These are phyloP conservation scores for Colletotrichum sp. DNA, from an alignment of 2,329 filamentous ascomycete genomes.

Conservation along the genomic window DNA sequence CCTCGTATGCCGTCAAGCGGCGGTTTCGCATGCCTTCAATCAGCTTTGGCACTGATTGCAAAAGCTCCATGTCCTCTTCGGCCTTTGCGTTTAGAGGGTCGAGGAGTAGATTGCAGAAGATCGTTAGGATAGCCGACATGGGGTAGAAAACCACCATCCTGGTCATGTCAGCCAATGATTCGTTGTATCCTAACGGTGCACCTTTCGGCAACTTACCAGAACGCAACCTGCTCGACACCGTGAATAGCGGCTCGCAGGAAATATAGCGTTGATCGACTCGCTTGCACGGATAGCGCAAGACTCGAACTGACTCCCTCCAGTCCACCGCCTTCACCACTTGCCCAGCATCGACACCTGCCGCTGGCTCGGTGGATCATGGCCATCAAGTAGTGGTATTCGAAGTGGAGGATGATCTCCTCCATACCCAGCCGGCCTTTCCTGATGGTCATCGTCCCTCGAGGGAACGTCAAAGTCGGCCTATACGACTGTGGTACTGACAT, in stretches of 20 bases:
- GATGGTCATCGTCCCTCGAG: conserved; percentile 28
- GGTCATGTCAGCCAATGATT: not conserved
- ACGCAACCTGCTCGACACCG: conserved; percentile 49
- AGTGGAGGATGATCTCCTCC: conserved; percentile 50
- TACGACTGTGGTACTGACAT: conserved; percentile 48
- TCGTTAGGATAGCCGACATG: conserved; percentile 55
- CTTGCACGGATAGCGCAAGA: conserved; percentile 57
- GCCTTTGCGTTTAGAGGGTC: conserved; percentile 50
- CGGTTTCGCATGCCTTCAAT: conserved; percentile 43
- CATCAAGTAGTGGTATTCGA: conserved; percentile 62
- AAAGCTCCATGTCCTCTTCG: conserved; percentile 49
- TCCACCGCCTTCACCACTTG: conserved; percentile 24
- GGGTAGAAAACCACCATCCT: conserved; percentile 65
- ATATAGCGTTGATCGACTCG: conserved; percentile 58
- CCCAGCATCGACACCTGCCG: conserved; percentile 52
- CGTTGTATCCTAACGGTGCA: not conserved
- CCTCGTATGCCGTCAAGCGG: conserved; percentile 35
- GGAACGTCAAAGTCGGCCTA: conserved; percentile 53
- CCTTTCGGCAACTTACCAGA: conserved; percentile 45
- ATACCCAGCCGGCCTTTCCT: conserved; percentile 42
- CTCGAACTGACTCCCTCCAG: conserved; percentile 53
- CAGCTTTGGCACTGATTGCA: conserved; percentile 46
- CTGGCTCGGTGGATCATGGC: conserved; percentile 61
- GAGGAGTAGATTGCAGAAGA: conserved; percentile 60
- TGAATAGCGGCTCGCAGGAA: conserved; percentile 49